Conservation (phyloP, 257 asterid species). For the Leptodermis oblonga region DNA sequence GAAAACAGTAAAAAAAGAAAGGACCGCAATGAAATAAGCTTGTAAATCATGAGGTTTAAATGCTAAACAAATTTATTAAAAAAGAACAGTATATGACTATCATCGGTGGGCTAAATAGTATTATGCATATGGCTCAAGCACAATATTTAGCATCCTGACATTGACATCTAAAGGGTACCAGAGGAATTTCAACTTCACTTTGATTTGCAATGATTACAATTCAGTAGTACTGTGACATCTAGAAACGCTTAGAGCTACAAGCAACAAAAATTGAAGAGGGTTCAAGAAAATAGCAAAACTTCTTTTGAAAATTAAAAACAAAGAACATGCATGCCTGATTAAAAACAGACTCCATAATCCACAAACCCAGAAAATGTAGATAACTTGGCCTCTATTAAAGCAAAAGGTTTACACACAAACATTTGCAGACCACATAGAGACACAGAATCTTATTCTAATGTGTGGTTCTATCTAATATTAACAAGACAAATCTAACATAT, state of each 20-base stretch:
- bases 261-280: not conserved
- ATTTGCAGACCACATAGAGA: not conserved
- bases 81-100: not conserved
- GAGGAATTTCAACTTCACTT: not conserved
- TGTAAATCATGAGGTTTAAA: not conserved
- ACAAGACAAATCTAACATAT: not conserved
- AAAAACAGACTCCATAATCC: not conserved
- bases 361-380: not conserved
- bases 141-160: not conserved
- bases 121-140: not conserved
- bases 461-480: not conserved
- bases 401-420: not conserved
- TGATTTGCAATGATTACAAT: not conserved
- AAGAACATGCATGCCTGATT: not conserved
- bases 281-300: not conserved
- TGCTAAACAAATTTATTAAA: not conserved
- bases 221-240: not conserved
- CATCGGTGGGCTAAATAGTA: not conserved
- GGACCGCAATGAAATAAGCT: not conserved
- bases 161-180: not conserved
- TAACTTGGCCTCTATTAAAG: not conserved
- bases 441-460: not conserved
- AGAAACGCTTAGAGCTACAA: not conserved
- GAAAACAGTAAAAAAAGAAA: conserved; percentile 18
- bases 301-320: not conserved